Evolutionary conservation across 441 rosid species (phyloP), one percentile per base, ranked within the genome.

Genomic region (Gossypium gossypioides): DNA sequence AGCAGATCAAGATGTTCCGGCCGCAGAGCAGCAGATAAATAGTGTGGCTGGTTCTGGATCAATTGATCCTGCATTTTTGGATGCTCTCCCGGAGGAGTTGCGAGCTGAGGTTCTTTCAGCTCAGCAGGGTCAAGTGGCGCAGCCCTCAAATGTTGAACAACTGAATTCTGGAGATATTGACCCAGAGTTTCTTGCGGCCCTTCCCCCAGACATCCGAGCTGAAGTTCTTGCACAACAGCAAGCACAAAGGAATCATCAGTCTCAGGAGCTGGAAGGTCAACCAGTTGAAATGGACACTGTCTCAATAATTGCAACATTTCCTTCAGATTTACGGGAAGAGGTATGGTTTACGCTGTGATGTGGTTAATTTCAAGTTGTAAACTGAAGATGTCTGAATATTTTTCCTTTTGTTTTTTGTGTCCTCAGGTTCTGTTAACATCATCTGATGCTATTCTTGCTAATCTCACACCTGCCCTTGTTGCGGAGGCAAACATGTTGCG

Each of bases 201-300:
- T 95, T 81, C 99, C 99, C 50, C 87, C 95, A 24, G 99, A 95
- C 62, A 95, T 95, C 76, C 86, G 97, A 68, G 96, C 94, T 68
- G 99, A 95, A 83, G 99, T 92, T 67, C 76, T 92, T 75, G 96
- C 96, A 34, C 99, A 95, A 84, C 99, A 95, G 75, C 98, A 90
- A 81, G 97, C 96, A 21, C 99, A 95, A 71, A 90, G 97, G 80
- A 79, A 86, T 76, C 91, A 91, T 74, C 97, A 95, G 73, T 88
- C 97, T 76, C 97, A 91, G 80, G 99, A 95, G 79, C 97, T 92
- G 72, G 99, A 95, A 87, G 99, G 99, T 60, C 98, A 95, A 83
- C 99, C 99, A 0, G 99, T 95, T 72, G 99, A 95, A 85, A 95
- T 95, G 99, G 99, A 95, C 83, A 88, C 99, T 0, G 99, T 95